Percentiles rank a stretch among this genome's conserved stretches.
Conservation (phyloP, 73 alveolate species). For the Uronychia setigera region DNA sequence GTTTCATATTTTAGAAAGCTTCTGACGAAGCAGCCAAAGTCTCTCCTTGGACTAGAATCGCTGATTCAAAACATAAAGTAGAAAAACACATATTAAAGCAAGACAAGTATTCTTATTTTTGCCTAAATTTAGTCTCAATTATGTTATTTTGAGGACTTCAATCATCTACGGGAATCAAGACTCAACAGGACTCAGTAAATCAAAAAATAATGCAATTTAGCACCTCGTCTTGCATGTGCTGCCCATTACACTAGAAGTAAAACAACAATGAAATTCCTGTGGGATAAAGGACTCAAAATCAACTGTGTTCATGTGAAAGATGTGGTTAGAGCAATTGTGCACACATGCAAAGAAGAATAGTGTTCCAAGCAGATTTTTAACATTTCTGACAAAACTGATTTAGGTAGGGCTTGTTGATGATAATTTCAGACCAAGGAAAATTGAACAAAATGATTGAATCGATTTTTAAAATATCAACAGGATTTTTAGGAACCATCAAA, state of each 20-base stretch:
- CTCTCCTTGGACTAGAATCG: not conserved
- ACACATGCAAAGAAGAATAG: not conserved
- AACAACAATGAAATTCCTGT: slow-evolving; percentile 15
- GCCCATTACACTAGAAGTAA: slow-evolving; percentile 6
- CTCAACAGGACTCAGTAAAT: not conserved
- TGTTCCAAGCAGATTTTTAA: too few relatives aligned
- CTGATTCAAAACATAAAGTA: not conserved
- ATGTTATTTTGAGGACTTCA: slow-evolving; percentile 10
- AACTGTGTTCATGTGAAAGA: slow-evolving; percentile 8
- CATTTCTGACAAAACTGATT: not conserved
- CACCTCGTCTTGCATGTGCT: slow-evolving; percentile 24
- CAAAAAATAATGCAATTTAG: not conserved
- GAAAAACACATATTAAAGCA: not conserved
- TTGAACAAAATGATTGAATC: not conserved
- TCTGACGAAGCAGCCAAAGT: not conserved
- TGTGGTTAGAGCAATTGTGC: slow-evolving; percentile 14
- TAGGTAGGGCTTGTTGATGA: not conserved
- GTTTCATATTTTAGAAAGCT: not conserved
- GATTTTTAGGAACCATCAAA: not conserved
- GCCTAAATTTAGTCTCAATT: not conserved
- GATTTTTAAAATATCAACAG: not conserved
- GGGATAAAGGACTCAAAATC: slow-evolving; percentile 17
- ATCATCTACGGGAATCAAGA: slow-evolving; percentile 16
- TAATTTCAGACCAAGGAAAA: not conserved
- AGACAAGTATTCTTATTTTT: too few relatives aligned